These are phyloP conservation scores for Excoecaria cochinchinensis DNA, from an alignment of 345 rosid genomes.

Conservation along the genomic window DNA sequence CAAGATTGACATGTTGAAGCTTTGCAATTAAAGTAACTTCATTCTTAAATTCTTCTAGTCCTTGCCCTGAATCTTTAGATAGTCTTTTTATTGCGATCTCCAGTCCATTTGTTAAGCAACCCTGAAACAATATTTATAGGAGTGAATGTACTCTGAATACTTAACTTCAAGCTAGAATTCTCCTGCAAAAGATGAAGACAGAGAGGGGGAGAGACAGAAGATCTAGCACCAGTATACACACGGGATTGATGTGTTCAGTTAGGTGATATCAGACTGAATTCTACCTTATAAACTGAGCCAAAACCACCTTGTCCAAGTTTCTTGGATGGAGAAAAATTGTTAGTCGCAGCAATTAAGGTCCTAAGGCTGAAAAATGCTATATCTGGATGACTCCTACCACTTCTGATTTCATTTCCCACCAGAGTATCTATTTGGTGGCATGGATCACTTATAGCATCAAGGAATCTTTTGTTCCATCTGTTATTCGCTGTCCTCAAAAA, in stretches of 20 bases:
- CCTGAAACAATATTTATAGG: not conserved
- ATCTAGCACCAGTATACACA: no score
- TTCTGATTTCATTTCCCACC: not conserved
- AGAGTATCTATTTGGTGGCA: not conserved
- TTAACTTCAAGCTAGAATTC: not conserved
- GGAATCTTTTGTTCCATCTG: not conserved
- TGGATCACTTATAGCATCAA: not conserved
- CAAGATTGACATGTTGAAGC: conserved; percentile 16
- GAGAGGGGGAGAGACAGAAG: no score
- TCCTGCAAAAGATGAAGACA: no score
- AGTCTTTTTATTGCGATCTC: conserved; percentile 18
- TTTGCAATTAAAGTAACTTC: conserved; percentile 10
- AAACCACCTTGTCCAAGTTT: conserved; percentile 6
- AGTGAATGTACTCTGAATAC: not conserved
- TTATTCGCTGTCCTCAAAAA: not conserved
- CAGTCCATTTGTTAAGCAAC: conserved; percentile 7
- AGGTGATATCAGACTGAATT: not conserved
- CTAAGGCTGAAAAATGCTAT: not conserved
- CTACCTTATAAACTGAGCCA: conserved; percentile 2
- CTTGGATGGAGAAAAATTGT: not conserved
- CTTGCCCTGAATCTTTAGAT: not conserved
- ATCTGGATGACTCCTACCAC: not conserved
- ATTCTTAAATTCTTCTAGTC: conserved; percentile 5
- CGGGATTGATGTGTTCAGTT: no score
- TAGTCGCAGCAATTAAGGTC: not conserved